A percentile compares a stretch with the other conserved stretches of the same genome.
Evolutionary conservation across 139 green algal genomes (phyloP).

Genomic region (Cymbomonas tetramitiformis): DNA sequence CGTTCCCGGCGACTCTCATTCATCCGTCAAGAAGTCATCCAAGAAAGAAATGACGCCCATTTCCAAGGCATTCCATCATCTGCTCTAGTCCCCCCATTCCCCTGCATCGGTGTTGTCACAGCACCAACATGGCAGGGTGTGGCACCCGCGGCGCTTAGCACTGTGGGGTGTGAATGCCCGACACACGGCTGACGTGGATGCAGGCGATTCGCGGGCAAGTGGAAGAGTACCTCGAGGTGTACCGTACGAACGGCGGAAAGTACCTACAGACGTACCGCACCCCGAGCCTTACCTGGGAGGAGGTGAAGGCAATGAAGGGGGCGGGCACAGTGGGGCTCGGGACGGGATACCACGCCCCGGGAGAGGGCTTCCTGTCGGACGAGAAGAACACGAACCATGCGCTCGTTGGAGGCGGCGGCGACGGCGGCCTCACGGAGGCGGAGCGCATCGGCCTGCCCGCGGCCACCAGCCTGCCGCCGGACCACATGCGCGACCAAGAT

Average conservation of each 20-base stretch:
- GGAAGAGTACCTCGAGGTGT: constrained; percentile 16
- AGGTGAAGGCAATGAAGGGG: constrained; percentile 33
- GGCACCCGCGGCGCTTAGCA: too few species aligned
- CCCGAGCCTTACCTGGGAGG: constrained; percentile 34
- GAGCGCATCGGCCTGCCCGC: constrained; percentile 9
- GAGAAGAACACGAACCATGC: constrained; percentile 19
- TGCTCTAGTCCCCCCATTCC: too few species aligned
- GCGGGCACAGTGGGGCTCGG: constrained; percentile 4
- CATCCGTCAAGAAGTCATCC: too few species aligned
- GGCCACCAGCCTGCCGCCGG: constrained; percentile 1
- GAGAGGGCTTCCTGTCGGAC: background rate
- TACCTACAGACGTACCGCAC: constrained; percentile 29
- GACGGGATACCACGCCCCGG: background rate
- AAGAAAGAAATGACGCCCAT: too few species aligned
- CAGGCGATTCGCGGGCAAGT: constrained; percentile 18
- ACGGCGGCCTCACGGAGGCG: constrained; percentile 16
- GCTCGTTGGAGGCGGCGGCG: constrained; percentile 13
- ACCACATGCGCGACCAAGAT: background rate
- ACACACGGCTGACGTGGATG: too few species aligned
- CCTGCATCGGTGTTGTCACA: too few species aligned
- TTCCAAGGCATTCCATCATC: too few species aligned
- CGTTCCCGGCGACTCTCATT: too few species aligned
- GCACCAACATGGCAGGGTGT: too few species aligned
- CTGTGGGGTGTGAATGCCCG: background rate
- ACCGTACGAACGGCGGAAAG: constrained; percentile 8